These are phyloP conservation scores for Amanita subjunquillea DNA, from an alignment of 768 basidiomycete genomes.

Conservation along the genomic window DNA sequence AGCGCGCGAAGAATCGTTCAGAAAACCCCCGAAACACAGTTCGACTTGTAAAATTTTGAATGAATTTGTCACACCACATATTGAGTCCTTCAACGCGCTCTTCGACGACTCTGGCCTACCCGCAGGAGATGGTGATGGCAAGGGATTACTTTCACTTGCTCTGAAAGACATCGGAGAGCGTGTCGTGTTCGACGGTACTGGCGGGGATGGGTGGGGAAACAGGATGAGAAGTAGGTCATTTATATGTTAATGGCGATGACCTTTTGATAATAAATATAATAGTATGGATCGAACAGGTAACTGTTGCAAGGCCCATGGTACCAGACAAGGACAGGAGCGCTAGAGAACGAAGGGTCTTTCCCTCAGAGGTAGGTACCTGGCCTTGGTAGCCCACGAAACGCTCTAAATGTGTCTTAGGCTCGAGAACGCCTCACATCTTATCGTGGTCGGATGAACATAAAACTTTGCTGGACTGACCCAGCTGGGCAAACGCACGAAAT, in stretches of 20 bases:
- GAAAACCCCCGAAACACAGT: constrained; percentile 57
- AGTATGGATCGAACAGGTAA: constrained; percentile 90
- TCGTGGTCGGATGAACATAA: constrained; percentile 79
- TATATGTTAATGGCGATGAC: neutral
- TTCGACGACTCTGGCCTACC: constrained; percentile 88
- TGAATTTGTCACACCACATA: constrained; percentile 87
- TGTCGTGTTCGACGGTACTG: constrained; percentile 83
- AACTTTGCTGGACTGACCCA: constrained; percentile 75
- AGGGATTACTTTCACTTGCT: constrained; percentile 69
- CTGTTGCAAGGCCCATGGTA: constrained; percentile 78
- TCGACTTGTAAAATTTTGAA: constrained; percentile 76
- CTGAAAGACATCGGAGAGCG: constrained; percentile 82
- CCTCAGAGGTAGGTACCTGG: constrained; percentile 58
- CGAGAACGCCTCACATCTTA: constrained; percentile 92
- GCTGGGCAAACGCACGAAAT: constrained; percentile 59
- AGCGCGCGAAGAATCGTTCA: constrained; percentile 67
- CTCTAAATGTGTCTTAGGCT: constrained; percentile 38
- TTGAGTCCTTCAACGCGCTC: constrained; percentile 93
- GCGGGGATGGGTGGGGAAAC: constrained; percentile 63
- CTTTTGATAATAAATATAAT: constrained; percentile 10
- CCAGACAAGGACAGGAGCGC: constrained; percentile 72
- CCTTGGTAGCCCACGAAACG: neutral
- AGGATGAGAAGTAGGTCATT: constrained; percentile 65
- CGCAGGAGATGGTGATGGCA: constrained; percentile 62
- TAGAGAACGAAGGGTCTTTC: constrained; percentile 72